Evolutionary conservation across 306 rosid species (phyloP), one percentile per base, ranked within the genome.

Genomic region (Cucurbita argyrosperma): DNA sequence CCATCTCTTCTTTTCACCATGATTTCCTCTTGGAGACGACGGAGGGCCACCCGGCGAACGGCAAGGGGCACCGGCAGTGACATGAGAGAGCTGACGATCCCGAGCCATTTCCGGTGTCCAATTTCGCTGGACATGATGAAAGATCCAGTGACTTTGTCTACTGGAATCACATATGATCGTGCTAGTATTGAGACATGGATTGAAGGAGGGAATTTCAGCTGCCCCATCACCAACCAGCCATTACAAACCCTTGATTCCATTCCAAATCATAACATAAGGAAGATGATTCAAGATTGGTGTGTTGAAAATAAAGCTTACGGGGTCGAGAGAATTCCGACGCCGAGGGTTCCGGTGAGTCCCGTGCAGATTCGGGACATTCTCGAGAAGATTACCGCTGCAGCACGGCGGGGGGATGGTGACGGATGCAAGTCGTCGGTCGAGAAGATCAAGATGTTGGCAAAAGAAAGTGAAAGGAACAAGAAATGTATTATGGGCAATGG

Each of bases 241-340:
- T 47, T 86, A 35, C 66, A 46, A 4, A 77, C 64, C 50, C 51
- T 81, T 10, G 87, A 86, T 62, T 79, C 77, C 0, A 82, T 86
- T 15, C 87, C 90, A 0, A 86, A 86, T 46, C 90, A 86, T 56
- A 62, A 85, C 72, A 77, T 86, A 45, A 66, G 87, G 69, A 82
- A 78, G 59, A 81, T 83, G 87, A 86, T 86, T 26, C 90, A 86
- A 43, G 84, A 79, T 49, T 86, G 90, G 90, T 86, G 90, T 19
- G 85, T 83, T 0, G 79, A 81, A 35, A 81, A 86, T 54, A 59
- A 49, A 39, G 76, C 82, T 1, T 70, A 66, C 12, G 87, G 90
- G 12, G 72, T 86, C 3, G 84, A 86, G 75, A 74, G 90, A 26
- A 83, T 86, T 9, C 87, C 87, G 10, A 86, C 90, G 0, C 87